A percentile compares a stretch with the other conserved stretches of the same genome.
Conservation (phyloP, 495 filamentous ascomycete species). For the Neurospora sp. region DNA sequence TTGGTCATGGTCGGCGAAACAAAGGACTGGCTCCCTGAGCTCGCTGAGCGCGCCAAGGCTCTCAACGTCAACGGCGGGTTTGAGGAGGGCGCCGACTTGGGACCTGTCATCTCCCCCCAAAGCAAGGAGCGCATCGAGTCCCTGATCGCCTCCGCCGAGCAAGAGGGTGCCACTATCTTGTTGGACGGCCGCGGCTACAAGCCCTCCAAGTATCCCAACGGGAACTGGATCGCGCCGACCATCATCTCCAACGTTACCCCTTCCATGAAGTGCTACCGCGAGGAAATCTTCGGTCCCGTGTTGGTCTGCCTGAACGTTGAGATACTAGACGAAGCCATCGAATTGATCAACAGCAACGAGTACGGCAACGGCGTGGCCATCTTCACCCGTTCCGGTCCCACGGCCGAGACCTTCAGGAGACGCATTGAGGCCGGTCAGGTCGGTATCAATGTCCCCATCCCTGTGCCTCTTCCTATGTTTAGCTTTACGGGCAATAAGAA, state of each 20-base stretch:
- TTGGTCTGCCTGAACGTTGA: slow-evolving; percentile 75
- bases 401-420: slow-evolving; percentile 49
- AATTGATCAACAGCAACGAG: slow-evolving; percentile 54
- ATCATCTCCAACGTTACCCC: slow-evolving; percentile 90
- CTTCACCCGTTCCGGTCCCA: slow-evolving; percentile 52
- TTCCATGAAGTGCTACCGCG: slow-evolving; percentile 86
- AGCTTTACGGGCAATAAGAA: slow-evolving; percentile 98
- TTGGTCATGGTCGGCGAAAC: slow-evolving; percentile 92
- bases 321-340: slow-evolving; percentile 69
- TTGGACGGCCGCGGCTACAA: slow-evolving; percentile 87
- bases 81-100: slow-evolving; percentile 85
- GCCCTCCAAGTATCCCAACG: slow-evolving; percentile 87
- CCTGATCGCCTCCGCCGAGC: slow-evolving; percentile 79
- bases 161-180: slow-evolving; percentile 88
- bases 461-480: slow-evolving; percentile 90
- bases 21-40: slow-evolving; percentile 81
- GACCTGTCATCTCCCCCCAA: slow-evolving; percentile 93
- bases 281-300: slow-evolving; percentile 97
- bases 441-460: slow-evolving; percentile 75
- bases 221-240: slow-evolving; percentile 92
- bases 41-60: slow-evolving; percentile 85
- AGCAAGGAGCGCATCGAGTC: slow-evolving; percentile 83
- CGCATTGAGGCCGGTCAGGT: slow-evolving; percentile 70
- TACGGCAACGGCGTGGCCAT: slow-evolving; percentile 60
- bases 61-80: slow-evolving; percentile 91